A percentile compares a stretch with the other conserved stretches of the same genome.
Conservation (phyloP, 495 filamentous ascomycete species). For the Cercophora scortea region DNA sequence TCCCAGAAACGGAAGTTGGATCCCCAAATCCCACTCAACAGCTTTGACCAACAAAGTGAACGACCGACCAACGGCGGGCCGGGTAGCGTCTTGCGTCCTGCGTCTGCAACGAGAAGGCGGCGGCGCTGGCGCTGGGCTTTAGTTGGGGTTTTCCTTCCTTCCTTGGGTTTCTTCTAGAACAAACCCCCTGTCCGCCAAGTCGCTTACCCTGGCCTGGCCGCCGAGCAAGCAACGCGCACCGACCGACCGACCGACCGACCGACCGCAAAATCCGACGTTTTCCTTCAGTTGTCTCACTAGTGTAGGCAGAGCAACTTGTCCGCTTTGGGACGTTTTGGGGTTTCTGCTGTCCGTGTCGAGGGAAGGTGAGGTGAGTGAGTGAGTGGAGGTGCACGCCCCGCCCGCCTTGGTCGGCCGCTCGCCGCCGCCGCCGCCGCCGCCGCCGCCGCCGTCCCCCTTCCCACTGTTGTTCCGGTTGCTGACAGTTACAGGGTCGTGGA, state of each 20-base stretch:
- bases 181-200: conserved; percentile 5
- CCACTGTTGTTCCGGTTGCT: too few species aligned
- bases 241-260: conserved; percentile 1
- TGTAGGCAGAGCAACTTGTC: neutral
- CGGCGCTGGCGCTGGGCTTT: neutral
- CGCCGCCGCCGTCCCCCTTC: too few species aligned
- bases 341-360: too few species aligned
- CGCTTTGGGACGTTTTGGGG: neutral
- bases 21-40: too few species aligned
- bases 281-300: conserved; percentile 7
- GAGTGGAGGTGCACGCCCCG: too few species aligned
- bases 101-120: neutral
- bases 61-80: conserved; percentile 6
- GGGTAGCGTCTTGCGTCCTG: too few species aligned
- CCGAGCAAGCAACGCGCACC: conserved; percentile 1
- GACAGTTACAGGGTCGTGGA: too few species aligned
- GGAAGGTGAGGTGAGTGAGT: too few species aligned
- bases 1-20: conserved; percentile 14
- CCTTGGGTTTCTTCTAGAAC: too few species aligned
- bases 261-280: neutral
- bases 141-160: too few species aligned
- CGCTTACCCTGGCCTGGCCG: neutral
- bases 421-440: too few species aligned
- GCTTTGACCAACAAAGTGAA: neutral
- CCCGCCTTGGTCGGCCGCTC: neutral